Evolutionary conservation across 2,329 filamentous ascomycete species (phyloP), one percentile per base, ranked within the genome.

Genomic region (Ophiostoma perfectum): DNA sequence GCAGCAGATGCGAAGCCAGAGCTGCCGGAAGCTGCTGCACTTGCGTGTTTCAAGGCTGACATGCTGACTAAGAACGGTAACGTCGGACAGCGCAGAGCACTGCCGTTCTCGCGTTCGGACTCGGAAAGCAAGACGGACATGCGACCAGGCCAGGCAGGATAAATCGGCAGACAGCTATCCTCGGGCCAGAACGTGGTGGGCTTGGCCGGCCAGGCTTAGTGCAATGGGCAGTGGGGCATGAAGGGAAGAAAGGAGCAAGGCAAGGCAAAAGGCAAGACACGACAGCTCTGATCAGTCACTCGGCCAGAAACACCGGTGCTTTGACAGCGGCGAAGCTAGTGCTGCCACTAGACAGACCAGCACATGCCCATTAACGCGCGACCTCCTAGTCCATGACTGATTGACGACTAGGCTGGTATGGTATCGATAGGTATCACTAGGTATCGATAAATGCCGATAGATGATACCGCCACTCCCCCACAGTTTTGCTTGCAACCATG

Each of bases 161-260:
- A 12, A 55, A 55, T 55, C 9, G 16, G 6, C 49, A 18, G 9
- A 55, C 49, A 9, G 47, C 16, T 47, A 58, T 36, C 18, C 36
- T 60, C 27, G 55, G 49, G 58, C 58, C 38, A 62, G 58, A 62
- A 62, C 55, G 36, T 60, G 27, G 55, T 60, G 14, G 55, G 36
- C 16, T 39, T 14, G 27, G 27, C 55, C 27, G 14, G 55, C 7
- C n/a, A 9, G 18, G 18, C 11, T 11, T 27, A 41, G 36, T 55
- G n/a, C 55, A 60, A 11, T 60, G 55, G 55, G n/a, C 55, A 60
- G 36, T 60, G 55, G 55, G 18, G 52, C 12, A 39, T 27, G 8
- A 27, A 58, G 18, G 55, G 8, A 27, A 58, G 18, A 58, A 9
- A 58, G n/a, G 2, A 36, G 12, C 7, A 55, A 6, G 16, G 18